These are phyloP conservation scores for Pyrus betulifolia DNA, from an alignment of 306 rosid species.

Conservation along the genomic window DNA sequence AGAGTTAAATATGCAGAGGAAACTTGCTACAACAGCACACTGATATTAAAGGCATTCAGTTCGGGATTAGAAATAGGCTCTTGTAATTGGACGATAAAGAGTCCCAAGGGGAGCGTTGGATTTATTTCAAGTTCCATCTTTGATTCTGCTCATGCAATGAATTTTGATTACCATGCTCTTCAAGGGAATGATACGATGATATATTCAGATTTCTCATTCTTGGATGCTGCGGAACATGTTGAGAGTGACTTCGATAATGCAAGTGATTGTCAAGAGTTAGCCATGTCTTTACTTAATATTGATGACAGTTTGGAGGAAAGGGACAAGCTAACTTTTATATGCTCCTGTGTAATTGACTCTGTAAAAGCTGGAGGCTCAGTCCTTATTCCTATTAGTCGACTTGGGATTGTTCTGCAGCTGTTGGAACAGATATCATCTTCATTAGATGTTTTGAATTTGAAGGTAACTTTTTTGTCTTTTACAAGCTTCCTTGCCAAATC, in stretches of 20 bases:
- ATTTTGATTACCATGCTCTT: constrained; percentile 57
- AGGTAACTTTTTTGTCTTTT: constrained; percentile 28
- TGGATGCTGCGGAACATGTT: constrained; percentile 26
- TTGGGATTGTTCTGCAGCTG: constrained; percentile 63
- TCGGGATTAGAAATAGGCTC: constrained; percentile 82
- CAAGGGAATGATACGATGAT: constrained; percentile 36
- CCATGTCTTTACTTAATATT: constrained; percentile 22
- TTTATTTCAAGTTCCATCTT: constrained; percentile 75
- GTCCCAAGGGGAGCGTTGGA: constrained; percentile 63
- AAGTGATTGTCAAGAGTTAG: constrained; percentile 30
- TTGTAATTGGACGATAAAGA: constrained; percentile 74
- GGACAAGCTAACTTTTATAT: constrained; percentile 52
- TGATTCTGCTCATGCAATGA: constrained; percentile 63
- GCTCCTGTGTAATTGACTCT: constrained; percentile 50
- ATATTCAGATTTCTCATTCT: constrained; percentile 75
- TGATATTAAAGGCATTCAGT: constrained; percentile 73
- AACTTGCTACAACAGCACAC: constrained; percentile 66
- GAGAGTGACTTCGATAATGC: constrained; percentile 28
- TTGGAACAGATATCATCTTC: constrained; percentile 60
- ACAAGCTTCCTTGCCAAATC: neutral
- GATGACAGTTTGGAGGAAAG: constrained; percentile 54
- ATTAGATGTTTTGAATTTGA: constrained; percentile 47
- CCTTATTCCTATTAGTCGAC: constrained; percentile 58
- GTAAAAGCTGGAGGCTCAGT: constrained; percentile 78
- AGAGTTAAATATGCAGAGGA: constrained; percentile 70